These are phyloP conservation scores for Xerocomus minutiporus DNA, from an alignment of 1,284 basidiomycete species.

Conservation along the genomic window DNA sequence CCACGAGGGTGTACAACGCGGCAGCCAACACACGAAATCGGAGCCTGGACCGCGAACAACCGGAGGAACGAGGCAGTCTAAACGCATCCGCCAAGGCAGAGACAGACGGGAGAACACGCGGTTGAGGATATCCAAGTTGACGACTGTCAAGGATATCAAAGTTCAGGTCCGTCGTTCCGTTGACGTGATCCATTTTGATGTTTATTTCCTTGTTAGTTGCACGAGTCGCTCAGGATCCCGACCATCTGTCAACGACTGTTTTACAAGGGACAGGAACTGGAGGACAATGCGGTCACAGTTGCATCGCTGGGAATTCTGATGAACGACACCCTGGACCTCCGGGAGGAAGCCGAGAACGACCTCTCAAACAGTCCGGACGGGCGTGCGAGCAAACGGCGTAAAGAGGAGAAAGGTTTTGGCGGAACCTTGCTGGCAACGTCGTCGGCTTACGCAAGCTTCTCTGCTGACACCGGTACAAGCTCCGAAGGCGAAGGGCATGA, in stretches of 20 bases:
- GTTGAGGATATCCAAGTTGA: constrained; percentile 57
- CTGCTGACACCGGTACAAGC: constrained; percentile 32
- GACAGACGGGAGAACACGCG: constrained; percentile 46
- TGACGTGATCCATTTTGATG: not conserved
- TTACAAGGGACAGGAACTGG: constrained; percentile 56
- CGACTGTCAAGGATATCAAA: constrained; percentile 73
- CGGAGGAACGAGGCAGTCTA: constrained; percentile 53
- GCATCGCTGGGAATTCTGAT: constrained; percentile 56
- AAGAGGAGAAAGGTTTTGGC: constrained; percentile 67
- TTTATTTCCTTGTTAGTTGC: constrained; percentile 39
- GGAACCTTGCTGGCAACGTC: constrained; percentile 54
- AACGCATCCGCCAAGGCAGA: constrained; percentile 55
- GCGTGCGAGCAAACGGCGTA: constrained; percentile 40
- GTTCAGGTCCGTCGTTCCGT: constrained; percentile 47
- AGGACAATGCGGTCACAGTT: constrained; percentile 58
- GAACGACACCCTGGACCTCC: constrained; percentile 63
- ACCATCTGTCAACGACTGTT: constrained; percentile 72
- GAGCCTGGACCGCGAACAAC: constrained; percentile 26
- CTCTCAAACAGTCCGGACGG: constrained; percentile 49
- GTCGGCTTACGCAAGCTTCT: constrained; percentile 27
- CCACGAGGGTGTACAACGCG: constrained; percentile 24
- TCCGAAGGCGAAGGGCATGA: constrained; percentile 34
- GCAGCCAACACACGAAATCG: constrained; percentile 24
- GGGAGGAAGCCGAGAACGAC: constrained; percentile 57
- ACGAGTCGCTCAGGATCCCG: constrained; percentile 57